phyloP scores from a whole-genome alignment of 768 basidiomycete species.

The Tricholomella constricta region DNA sequence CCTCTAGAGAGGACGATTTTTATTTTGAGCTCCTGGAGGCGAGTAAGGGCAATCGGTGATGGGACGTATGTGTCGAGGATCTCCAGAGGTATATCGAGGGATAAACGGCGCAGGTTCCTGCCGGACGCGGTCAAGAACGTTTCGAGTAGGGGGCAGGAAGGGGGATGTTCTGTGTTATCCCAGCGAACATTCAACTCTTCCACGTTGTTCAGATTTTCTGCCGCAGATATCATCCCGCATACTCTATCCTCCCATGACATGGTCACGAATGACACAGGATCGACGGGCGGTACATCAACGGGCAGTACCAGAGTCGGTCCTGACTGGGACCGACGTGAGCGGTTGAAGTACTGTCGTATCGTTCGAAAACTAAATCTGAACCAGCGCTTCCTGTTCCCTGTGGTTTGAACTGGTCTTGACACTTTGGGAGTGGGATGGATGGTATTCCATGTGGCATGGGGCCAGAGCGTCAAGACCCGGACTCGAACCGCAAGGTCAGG shows the following conservation, averaged over 20 bases:
- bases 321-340: neutral
- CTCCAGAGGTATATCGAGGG: conserved; percentile 4
- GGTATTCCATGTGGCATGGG: conserved; percentile 25
- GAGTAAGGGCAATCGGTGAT: neutral
- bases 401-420: neutral
- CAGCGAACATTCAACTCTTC: conserved; percentile 25
- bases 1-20: conserved; percentile 13
- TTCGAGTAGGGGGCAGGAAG: conserved; percentile 18
- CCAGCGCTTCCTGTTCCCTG: too few species aligned
- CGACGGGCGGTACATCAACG: too few species aligned
- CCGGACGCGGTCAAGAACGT: conserved; percentile 19
- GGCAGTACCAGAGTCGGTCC: too few species aligned
- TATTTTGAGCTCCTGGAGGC: conserved; percentile 13
- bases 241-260: conserved; percentile 17
- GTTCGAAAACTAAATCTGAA: too few species aligned
- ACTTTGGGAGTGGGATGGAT: conserved; percentile 12
- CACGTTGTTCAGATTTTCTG: conserved; percentile 18
- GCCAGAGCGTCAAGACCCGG: conserved; percentile 28
- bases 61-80: neutral
- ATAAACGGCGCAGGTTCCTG: conserved; percentile 1
- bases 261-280: neutral
- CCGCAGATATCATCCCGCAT: conserved; percentile 15
- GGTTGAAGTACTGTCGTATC: neutral
- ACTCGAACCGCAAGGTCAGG: conserved; percentile 22
- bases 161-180: conserved; percentile 18